phyloP scores from a whole-genome alignment of 345 rosid genomes.

The Camelina sativa region DNA sequence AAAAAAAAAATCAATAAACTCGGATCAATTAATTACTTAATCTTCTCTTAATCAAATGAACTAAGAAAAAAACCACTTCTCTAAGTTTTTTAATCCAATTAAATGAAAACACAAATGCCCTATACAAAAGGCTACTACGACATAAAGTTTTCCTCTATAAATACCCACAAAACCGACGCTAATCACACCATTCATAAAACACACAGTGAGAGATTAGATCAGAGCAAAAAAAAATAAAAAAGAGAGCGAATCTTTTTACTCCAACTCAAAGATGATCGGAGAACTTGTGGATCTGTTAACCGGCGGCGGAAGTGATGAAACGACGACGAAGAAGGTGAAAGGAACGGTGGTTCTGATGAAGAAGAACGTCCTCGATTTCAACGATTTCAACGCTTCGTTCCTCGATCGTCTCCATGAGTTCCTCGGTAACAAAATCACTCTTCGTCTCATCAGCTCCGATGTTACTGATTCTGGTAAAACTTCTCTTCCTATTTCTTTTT shows the following conservation, averaged over 20 bases:
- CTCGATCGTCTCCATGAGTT: slow-evolving; percentile 75
- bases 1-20: too few species aligned
- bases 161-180: neutral
- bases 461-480: slow-evolving; percentile 49
- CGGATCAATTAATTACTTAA: too few species aligned
- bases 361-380: slow-evolving; percentile 86
- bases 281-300: slow-evolving; percentile 40
- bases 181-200: neutral
- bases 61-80: too few species aligned
- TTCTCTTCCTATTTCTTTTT: too few species aligned
- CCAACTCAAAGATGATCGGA: slow-evolving; percentile 29
- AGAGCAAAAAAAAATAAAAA: neutral
- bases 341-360: slow-evolving; percentile 87
- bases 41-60: too few species aligned
- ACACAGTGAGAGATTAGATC: neutral
- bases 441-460: slow-evolving; percentile 77
- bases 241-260: neutral
- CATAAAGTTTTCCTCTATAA: too few species aligned
- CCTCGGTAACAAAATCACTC: slow-evolving; percentile 61
- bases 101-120: too few species aligned
- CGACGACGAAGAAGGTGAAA: slow-evolving; percentile 45
- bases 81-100: too few species aligned
- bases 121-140: too few species aligned
- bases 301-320: slow-evolving; percentile 31
- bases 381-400: slow-evolving; percentile 67